Evolutionary conservation across 768 basidiomycete genomes (phyloP), one percentile per base, ranked within the genome.

Genomic region (Lactifluus pinguis): DNA sequence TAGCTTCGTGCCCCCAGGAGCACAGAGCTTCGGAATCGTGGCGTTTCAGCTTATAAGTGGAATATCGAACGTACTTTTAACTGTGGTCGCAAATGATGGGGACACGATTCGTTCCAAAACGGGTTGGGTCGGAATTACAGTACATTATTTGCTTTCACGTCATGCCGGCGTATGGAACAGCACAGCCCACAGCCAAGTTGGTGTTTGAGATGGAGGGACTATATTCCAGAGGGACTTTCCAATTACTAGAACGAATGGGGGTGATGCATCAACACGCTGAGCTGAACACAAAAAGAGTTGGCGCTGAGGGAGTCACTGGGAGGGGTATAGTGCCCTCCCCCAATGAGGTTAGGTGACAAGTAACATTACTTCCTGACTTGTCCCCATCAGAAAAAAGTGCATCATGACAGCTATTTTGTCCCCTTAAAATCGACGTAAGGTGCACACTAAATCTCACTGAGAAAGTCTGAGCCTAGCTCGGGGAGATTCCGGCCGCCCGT

Each of bases 341-440:
- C 11, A 39, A 62, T 58, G 52, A 38, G 57, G 55, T 47, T 52
- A 62, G 48, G 55, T 21, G 56, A 58, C 56, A 36, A 57, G 7
- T 48, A 39, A 49, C 61, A 57, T 48, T 53, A 15, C 14, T 53
- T 60, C 53, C 15, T 49, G 47, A 60, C 14, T 48, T 38, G 53
- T 34, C 51, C 38, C 56, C 55, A 62, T 62, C 61, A 62, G 61
- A 34, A 62, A 25, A 58, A 56, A 4, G 30, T 49, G 47, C n/a
- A 44, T 25, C 15, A 52, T 11, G 56, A 45, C 55, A 39, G 54
- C 25, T n/a, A 41, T 19, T 53, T 17, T 5, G 73, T 72, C 69
- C 63, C 74, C 66, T 69, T 25, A 25, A 66, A 25, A 9, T 34
- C 38, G 47, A 47, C 52, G 17, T 48, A 47, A 45, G 38, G 30